These are phyloP conservation scores for Aspergillus mulundensis DNA, from an alignment of 495 filamentous ascomycete genomes.

Conservation along the genomic window DNA sequence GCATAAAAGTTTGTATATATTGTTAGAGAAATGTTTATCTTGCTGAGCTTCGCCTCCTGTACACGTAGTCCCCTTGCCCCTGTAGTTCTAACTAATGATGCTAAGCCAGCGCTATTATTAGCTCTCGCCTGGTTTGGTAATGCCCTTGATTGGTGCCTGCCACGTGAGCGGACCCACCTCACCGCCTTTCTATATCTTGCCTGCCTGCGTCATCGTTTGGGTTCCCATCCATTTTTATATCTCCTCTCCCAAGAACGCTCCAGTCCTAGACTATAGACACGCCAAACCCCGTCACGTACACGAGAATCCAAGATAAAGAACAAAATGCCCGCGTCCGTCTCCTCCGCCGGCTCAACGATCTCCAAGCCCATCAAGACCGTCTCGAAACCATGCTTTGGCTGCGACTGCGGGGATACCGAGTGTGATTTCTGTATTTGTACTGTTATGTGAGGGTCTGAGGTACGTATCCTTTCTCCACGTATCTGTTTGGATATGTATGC, in stretches of 20 bases:
- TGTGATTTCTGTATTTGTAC: slow-evolving; percentile 45
- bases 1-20: slow-evolving; percentile 26
- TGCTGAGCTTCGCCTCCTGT: not conserved
- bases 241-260: too few relatives aligned
- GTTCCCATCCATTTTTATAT: not conserved
- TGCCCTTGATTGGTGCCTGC: not conserved
- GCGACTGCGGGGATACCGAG: slow-evolving; percentile 42
- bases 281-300: too few relatives aligned
- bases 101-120: slow-evolving; percentile 9
- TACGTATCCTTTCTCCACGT: too few relatives aligned
- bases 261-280: too few relatives aligned
- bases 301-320: not conserved
- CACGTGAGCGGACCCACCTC: not conserved
- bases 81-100: too few relatives aligned
- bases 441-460: slow-evolving; percentile 32
- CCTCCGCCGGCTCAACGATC: slow-evolving; percentile 31
- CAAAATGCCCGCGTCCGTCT: slow-evolving; percentile 25
- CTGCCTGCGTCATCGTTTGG: slow-evolving; percentile 6
- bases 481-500: too few relatives aligned
- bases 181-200: not conserved
- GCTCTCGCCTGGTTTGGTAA: not conserved
- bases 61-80: too few relatives aligned
- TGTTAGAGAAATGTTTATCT: slow-evolving; percentile 1
- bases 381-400: slow-evolving; percentile 44
- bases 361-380: slow-evolving; percentile 41